phyloP scores from a whole-genome alignment of 176 grass and related monocot species.

The Dactylis glomerata region DNA sequence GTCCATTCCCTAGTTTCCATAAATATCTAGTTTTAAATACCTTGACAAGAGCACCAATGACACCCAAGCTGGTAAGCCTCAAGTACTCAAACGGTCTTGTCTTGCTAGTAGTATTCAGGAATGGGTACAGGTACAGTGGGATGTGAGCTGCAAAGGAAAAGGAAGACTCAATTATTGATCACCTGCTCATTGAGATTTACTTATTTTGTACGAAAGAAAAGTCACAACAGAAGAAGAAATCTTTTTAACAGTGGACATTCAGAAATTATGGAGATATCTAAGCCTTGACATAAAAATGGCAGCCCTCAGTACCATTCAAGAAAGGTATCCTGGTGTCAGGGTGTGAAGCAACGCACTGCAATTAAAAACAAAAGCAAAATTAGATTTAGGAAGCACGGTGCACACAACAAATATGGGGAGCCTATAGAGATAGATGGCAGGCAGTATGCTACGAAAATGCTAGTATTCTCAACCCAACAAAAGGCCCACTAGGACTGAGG shows the following conservation, averaged over 20 bases:
- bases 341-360: slow-evolving; percentile 90
- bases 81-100: slow-evolving; percentile 85
- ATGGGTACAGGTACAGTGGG: slow-evolving; percentile 88
- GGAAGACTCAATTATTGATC: slow-evolving; percentile 12
- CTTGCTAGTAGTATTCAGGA: slow-evolving; percentile 78
- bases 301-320: slow-evolving; percentile 56
- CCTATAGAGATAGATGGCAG: background rate
- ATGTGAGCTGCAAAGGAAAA: slow-evolving; percentile 58
- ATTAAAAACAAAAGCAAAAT: background rate
- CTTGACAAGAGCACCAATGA: slow-evolving; percentile 98
- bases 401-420: background rate
- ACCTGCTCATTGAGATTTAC: background rate
- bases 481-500: background rate
- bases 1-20: slow-evolving; percentile 1
- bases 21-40: slow-evolving; percentile 39
- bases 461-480: background rate
- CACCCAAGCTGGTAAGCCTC: slow-evolving; percentile 87
- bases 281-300: background rate
- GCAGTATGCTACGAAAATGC: background rate
- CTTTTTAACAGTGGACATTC: background rate
- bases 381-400: background rate
- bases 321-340: slow-evolving; percentile 80
- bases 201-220: background rate
- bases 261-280: slow-evolving; percentile 3
- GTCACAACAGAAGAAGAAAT: background rate